These are phyloP conservation scores for Helicocarpus griseus DNA, from an alignment of 2,329 filamentous ascomycete species.

Conservation along the genomic window DNA sequence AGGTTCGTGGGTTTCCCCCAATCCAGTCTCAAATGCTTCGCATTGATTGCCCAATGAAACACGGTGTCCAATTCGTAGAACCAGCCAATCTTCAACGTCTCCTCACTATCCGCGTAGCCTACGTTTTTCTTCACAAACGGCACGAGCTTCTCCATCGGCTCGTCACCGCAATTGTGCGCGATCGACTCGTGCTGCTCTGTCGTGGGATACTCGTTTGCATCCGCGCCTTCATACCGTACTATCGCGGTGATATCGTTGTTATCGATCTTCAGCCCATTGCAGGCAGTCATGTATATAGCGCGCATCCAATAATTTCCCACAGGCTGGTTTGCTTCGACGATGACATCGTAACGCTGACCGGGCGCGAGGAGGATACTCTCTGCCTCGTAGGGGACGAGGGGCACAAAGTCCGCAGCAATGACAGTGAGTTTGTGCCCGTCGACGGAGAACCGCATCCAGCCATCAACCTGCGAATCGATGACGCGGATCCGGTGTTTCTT, in stretches of 20 bases:
- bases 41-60: not conserved
- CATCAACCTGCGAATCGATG: conserved; percentile 38
- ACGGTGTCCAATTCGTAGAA: not conserved
- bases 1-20: not conserved
- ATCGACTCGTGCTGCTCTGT: conserved; percentile 14
- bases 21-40: not conserved
- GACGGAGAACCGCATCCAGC: conserved; percentile 42
- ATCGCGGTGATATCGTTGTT: conserved; percentile 41
- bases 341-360: conserved; percentile 33
- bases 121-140: not conserved
- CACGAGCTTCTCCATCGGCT: conserved; percentile 9
- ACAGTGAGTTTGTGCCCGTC: conserved; percentile 49
- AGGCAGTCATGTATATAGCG: conserved; percentile 34
- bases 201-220: conserved; percentile 10
- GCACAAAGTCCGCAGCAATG: conserved; percentile 49
- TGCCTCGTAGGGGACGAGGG: conserved; percentile 46
- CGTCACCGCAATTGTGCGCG: conserved; percentile 19
- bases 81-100: not conserved
- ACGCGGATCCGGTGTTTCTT: conserved; percentile 26
- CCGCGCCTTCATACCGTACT: conserved; percentile 28
- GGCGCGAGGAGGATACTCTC: conserved; percentile 26
- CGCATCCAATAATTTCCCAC: conserved; percentile 32
- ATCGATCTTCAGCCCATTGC: conserved; percentile 17
- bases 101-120: not conserved
- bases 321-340: conserved; percentile 19